Base-by-base conservation (phyloP, 2,329 filamentous ascomycete genomes). In the Nigrospora sphaerica region DNA sequence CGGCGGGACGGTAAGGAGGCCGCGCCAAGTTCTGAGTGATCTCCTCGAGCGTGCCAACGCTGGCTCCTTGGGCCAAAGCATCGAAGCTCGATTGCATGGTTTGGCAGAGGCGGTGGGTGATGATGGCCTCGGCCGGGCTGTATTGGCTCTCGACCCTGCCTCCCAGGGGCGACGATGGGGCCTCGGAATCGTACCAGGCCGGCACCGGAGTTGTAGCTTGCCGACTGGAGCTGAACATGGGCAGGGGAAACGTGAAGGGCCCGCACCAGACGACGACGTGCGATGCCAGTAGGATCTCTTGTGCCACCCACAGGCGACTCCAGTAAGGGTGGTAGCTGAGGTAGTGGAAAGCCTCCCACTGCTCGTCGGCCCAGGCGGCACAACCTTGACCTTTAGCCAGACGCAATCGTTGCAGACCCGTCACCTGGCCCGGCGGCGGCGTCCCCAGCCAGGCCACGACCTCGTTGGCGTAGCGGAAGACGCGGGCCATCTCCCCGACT, bases 241-340 rank as follows among this genome's bases (percentile, higher is more conserved):
- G 37, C 3, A 48, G 42, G n/a, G 48, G 49, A 33, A 54, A 53
- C 4, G 35, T 34, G 43, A 50, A 53, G 19, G 32, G 41, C 32
- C 48, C 46, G 39, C 49, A 53, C 51, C 51, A 54, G 3, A 54
- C 32, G n/a, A 39, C 38, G 31, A 48, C 36, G 4, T 38, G 17
- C 32, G 17, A 41, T 16, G 52, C 51, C 9, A 53, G 46, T 6
- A 52, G 32, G 11, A 55, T 45, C 33, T 55, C 51, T 32, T 55
- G 51, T 3, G 52, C 51, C n/a, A 53, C 43, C 49, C 51, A 53
- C 16, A 53, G 32, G 6, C 51, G 51, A 13, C 16, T 45, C 51
- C 53, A 55, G 31, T 49, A 52, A 10, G 40, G 13, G 34, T 52
- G 53, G 18, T 49, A 47, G 42, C 51, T 51, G 11, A 55, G 36